These are phyloP conservation scores for Rubia yunnanensis DNA, from an alignment of 257 asterid genomes.

Conservation along the genomic window DNA sequence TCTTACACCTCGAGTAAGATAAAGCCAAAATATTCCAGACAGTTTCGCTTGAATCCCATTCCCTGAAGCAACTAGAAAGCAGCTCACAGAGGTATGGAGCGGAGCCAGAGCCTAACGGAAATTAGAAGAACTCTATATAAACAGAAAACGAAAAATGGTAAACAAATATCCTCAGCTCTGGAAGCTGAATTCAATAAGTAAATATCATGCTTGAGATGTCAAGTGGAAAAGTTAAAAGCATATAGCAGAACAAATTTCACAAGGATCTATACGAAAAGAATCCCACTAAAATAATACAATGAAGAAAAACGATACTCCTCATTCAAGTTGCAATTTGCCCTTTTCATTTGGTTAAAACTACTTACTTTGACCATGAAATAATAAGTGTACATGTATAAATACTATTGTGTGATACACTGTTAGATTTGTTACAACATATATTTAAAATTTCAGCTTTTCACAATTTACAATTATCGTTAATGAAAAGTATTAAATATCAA, in stretches of 20 bases:
- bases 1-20: constrained; percentile 42
- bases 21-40: constrained; percentile 74
- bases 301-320: not conserved
- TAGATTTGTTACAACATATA: too few relatives aligned
- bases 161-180: constrained; percentile 14
- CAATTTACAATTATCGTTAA: too few relatives aligned
- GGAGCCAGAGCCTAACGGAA: constrained; percentile 68
- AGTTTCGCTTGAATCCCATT: constrained; percentile 33
- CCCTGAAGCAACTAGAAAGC: constrained; percentile 41
- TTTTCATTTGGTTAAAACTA: too few relatives aligned
- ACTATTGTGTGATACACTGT: too few relatives aligned
- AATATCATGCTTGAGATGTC: not conserved
- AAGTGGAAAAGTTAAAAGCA: not conserved
- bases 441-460: too few relatives aligned
- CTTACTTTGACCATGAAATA: too few relatives aligned
- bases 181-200: not conserved
- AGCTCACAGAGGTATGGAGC: constrained; percentile 56
- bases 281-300: not conserved
- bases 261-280: not conserved
- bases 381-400: too few relatives aligned
- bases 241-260: not conserved
- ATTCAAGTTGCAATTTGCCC: too few relatives aligned
- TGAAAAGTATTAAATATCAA: too few relatives aligned
- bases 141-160: constrained; percentile 24
- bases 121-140: constrained; percentile 44